phyloP scores from a whole-genome alignment of 441 rosid genomes.

The Caryocar brasiliense region DNA sequence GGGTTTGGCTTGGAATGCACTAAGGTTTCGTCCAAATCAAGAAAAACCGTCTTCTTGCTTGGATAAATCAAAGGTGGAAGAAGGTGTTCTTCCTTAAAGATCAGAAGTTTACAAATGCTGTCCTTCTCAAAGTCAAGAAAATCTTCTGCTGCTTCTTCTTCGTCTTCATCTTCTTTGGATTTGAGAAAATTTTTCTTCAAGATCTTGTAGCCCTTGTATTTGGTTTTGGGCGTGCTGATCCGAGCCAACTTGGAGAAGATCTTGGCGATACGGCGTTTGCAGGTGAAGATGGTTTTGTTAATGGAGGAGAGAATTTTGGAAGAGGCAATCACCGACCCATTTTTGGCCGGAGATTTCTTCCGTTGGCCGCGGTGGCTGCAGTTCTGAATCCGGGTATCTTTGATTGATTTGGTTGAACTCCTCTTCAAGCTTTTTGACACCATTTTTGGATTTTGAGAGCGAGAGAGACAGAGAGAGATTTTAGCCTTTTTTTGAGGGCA shows the following conservation, averaged over 20 bases:
- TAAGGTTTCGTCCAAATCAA: conserved; percentile 83
- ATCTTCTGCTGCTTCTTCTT: background rate
- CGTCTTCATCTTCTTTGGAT: background rate
- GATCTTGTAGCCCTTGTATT: conserved; percentile 42
- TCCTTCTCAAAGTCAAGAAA: conserved; percentile 3
- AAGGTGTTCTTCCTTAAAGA: conserved; percentile 11
- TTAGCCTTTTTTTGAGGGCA: background rate
- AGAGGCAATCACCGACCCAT: conserved; percentile 13
- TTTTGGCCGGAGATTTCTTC: conserved; percentile 28
- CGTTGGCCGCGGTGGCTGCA: conserved; percentile 26
- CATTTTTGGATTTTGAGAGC: conserved; percentile 15
- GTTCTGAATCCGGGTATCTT: conserved; percentile 5
- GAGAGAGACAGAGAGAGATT: background rate
- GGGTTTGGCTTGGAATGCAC: conserved; percentile 68
- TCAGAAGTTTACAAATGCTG: conserved; percentile 9
- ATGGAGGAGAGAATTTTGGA: conserved; percentile 37
- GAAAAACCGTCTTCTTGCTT: conserved; percentile 50
- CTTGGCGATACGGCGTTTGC: conserved; percentile 48
- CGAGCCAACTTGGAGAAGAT: conserved; percentile 56
- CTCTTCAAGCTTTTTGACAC: conserved; percentile 26
- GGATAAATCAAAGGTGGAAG: conserved; percentile 31
- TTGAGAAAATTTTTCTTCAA: conserved; percentile 18
- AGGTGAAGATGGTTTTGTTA: conserved; percentile 45
- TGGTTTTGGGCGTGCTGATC: conserved; percentile 20
- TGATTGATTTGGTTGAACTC: conserved; percentile 23